Conservation (phyloP, 2,329 filamentous ascomycete genomes). For the Zymoseptoria ardabiliae region DNA sequence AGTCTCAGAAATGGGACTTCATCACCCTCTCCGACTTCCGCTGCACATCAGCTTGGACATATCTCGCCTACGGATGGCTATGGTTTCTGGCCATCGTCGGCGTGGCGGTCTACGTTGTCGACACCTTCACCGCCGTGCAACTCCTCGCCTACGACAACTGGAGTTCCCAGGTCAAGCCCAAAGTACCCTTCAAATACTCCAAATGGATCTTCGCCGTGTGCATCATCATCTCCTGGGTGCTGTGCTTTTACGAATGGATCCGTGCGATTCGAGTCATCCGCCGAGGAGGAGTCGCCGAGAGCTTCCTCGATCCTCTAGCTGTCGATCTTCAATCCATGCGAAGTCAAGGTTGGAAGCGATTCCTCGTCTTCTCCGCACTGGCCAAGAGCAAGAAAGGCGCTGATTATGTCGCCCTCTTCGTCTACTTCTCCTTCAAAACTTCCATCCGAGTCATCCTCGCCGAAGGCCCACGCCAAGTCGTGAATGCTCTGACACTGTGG, state of each 20-base stretch:
- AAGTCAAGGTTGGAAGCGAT: constrained; percentile 77
- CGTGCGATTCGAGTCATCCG: constrained; percentile 74
- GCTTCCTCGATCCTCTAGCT: constrained; percentile 82
- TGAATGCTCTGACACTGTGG: constrained; percentile 84
- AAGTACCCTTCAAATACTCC: constrained; percentile 67
- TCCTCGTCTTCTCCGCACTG: constrained; percentile 84
- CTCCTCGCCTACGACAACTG: constrained; percentile 82
- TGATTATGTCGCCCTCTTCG: constrained; percentile 84
- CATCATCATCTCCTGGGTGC: constrained; percentile 82
- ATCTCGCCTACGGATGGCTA: constrained; percentile 76
- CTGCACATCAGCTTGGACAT: constrained; percentile 66
- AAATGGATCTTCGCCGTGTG: constrained; percentile 95
- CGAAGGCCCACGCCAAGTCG: constrained; percentile 81
- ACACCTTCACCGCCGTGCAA: constrained; percentile 89
- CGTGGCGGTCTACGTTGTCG: constrained; percentile 76
- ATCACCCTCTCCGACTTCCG: constrained; percentile 75
- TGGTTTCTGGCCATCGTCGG: constrained; percentile 74
- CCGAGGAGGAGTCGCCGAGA: constrained; percentile 79
- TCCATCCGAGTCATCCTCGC: constrained; percentile 86
- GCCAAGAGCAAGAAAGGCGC: constrained; percentile 87
- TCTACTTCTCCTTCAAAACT: constrained; percentile 76
- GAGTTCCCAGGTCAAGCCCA: constrained; percentile 74
- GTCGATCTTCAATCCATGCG: constrained; percentile 77
- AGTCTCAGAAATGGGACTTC: constrained; percentile 71
- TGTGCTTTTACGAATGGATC: constrained; percentile 72